Conservation (phyloP, 805 yeast genomes). For the Candida silvatica region DNA sequence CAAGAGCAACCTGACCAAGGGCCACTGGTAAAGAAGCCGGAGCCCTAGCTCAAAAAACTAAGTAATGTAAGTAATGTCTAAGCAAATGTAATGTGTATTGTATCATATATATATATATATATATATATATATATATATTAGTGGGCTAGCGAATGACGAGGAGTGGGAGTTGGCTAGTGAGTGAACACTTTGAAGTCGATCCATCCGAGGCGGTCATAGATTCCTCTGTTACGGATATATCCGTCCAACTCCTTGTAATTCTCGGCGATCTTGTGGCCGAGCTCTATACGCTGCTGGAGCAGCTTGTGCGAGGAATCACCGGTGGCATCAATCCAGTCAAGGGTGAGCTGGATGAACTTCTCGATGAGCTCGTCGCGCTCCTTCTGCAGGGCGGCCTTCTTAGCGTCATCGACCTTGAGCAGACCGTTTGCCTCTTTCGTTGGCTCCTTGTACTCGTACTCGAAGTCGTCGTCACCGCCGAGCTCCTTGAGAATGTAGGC, state of each 20-base stretch:
- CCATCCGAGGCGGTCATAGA: constrained; percentile 67
- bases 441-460: constrained; percentile 56
- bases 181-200: constrained; percentile 14
- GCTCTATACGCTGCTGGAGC: constrained; percentile 42
- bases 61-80: too few species aligned
- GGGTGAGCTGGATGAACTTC: constrained; percentile 55
- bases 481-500: constrained; percentile 57
- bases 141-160: too few species aligned
- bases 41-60: too few species aligned
- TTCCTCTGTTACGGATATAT: constrained; percentile 68
- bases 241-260: constrained; percentile 73
- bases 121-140: too few species aligned
- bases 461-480: constrained; percentile 64
- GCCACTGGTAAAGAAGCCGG: constrained; percentile 20
- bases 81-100: too few species aligned
- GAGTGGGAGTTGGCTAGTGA: background rate
- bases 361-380: constrained; percentile 50
- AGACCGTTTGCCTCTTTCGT: constrained; percentile 46
- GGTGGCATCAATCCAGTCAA: constrained; percentile 68
- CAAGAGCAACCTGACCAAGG: constrained; percentile 15
- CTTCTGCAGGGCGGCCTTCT: constrained; percentile 29
- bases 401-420: constrained; percentile 34
- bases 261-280: constrained; percentile 44
- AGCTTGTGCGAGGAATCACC: constrained; percentile 39
- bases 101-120: background rate